Base-by-base conservation (phyloP, 2,329 filamentous ascomycete genomes). In the Cephalotrichum gorgonifer region DNA sequence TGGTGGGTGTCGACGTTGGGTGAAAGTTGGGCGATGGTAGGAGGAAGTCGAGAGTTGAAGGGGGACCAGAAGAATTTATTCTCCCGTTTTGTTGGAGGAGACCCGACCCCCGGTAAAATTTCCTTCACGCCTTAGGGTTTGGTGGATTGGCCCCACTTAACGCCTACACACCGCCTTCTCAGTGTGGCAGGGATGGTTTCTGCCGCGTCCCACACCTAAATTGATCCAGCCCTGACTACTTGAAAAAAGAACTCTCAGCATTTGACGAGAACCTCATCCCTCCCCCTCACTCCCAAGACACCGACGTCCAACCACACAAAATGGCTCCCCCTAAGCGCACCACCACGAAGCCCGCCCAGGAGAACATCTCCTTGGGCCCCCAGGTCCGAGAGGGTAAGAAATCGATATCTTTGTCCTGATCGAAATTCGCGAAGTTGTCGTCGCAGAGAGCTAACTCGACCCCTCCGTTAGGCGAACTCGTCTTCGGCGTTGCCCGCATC, bases 301-400 rank as follows among this genome's bases (percentile, higher is more conserved):
- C 49, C 43, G 33, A 51, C 48, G 48, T 28, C 51, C 51, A 54
- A 54, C 46, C 49, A 53, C 57, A 64, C 78, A 87, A 74, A 70
- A 97, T 97, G 91, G 77, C 90, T 74, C 90, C 90, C 72, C 90
- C 90, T 72, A 94, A 94, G 83, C 90, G 91, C 80, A 83, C 84
- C 72, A 83, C 84, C 72, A 75, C 81, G 65, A 80, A 85, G 70
- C 83, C 86, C 66, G 79, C 81, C 64, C 83, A 91, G 78, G 93
- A 97, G 85, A 98, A 98, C 78, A 93, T 98, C 80, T 90, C 86
- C 74, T 83, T 97, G 65, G 93, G 93, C 65, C 93, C 93, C 70
- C 88, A 95, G 74, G 87, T 90, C 77, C 86, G 90, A 70, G 91
- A 96, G 81, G 90, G 88, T 91, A 71, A 68, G 81, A 22, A 20